A percentile compares a stretch with the other conserved stretches of the same genome.
Evolutionary conservation across 208 protist species (phyloP).

Genomic region (Leptomonas pyrrhocoris): DNA sequence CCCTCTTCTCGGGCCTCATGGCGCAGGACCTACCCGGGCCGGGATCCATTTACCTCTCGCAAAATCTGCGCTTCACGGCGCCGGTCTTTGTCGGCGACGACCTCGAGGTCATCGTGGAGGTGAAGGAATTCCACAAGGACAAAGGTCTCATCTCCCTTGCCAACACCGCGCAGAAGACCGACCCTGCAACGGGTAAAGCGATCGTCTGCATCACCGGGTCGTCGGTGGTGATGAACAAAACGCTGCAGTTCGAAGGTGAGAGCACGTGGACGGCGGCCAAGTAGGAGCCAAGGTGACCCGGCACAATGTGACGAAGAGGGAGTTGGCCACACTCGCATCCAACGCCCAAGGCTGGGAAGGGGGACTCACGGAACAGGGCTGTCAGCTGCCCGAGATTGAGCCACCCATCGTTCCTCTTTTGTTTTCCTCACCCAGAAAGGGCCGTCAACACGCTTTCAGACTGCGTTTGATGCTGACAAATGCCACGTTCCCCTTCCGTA

Average conservation of each 20-base stretch:
- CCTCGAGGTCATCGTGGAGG: slow-evolving; percentile 61
- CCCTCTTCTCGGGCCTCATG: slow-evolving; percentile 85
- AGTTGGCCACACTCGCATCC: too few relatives aligned
- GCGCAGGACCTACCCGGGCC: slow-evolving; percentile 79
- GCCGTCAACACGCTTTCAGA: too few relatives aligned
- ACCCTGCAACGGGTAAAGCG: slow-evolving; percentile 46
- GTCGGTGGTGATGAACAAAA: slow-evolving; percentile 86
- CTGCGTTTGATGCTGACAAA: too few relatives aligned
- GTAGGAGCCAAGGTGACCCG: slow-evolving; percentile 8
- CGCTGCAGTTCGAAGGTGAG: slow-evolving; percentile 74
- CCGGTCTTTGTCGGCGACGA: slow-evolving; percentile 83
- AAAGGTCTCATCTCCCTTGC: slow-evolving; percentile 68
- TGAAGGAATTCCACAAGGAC: slow-evolving; percentile 70
- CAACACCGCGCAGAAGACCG: slow-evolving; percentile 62
- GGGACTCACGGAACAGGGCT: too few relatives aligned
- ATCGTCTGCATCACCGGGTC: slow-evolving; percentile 76
- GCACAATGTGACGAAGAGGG: background rate
- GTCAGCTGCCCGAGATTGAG: too few relatives aligned
- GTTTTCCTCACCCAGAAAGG: too few relatives aligned
- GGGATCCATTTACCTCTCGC: slow-evolving; percentile 83
- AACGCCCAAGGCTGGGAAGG: too few relatives aligned
- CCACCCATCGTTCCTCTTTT: too few relatives aligned
- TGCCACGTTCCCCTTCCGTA: too few relatives aligned
- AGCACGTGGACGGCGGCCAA: slow-evolving; percentile 68
- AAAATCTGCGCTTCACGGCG: slow-evolving; percentile 78